Evolutionary conservation across 345 rosid genomes (phyloP).

Genomic region (Arabidopsis arenosa): DNA sequence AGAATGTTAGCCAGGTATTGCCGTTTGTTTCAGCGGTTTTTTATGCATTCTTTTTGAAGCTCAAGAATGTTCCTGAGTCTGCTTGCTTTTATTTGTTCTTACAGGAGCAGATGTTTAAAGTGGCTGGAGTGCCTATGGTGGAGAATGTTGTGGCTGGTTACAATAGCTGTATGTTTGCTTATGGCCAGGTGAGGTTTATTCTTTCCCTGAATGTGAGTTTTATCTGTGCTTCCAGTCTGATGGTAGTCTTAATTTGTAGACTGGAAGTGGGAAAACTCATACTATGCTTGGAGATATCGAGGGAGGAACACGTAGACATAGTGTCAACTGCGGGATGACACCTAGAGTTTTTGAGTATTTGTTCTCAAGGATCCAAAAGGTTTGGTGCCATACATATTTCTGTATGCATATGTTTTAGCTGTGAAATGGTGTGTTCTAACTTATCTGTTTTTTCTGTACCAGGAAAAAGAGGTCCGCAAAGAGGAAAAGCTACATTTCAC

Average conservation of each 20-base stretch:
- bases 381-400: conserved; percentile 19
- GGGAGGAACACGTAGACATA: conserved; percentile 91
- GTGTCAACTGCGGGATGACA: conserved; percentile 95
- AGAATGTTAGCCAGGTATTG: conserved; percentile 78
- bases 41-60: background rate
- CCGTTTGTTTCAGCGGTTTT: background rate
- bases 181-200: conserved; percentile 78
- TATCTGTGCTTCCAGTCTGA: conserved; percentile 15
- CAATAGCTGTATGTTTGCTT: conserved; percentile 99
- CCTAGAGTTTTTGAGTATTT: conserved; percentile 93
- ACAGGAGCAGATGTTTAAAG: conserved; percentile 90
- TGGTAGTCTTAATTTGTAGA: conserved; percentile 53
- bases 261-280: conserved; percentile 99
- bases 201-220: background rate
- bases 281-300: conserved; percentile 99
- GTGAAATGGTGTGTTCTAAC: conserved; percentile 2
- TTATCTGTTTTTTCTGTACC: conserved; percentile 39
- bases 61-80: conserved; percentile 1
- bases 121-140: conserved; percentile 97
- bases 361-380: conserved; percentile 95
- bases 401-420: background rate
- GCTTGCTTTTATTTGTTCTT: conserved; percentile 7
- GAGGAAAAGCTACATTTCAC: conserved; percentile 81
- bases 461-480: conserved; percentile 87
- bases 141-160: conserved; percentile 96